Base-by-base conservation (phyloP, 495 filamentous ascomycete species). In the Talaromyces thailandensis region DNA sequence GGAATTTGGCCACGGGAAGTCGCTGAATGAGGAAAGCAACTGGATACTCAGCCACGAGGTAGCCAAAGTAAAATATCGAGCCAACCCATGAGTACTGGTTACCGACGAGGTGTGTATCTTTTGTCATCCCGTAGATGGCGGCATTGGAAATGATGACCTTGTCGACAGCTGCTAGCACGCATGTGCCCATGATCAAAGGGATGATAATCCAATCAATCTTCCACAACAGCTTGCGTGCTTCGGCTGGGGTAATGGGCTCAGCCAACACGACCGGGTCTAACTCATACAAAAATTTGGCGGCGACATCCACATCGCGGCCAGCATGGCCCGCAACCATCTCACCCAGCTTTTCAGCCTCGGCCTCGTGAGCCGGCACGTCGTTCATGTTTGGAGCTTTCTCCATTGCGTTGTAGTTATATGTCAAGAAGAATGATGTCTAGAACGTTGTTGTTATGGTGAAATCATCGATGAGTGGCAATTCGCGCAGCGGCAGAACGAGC, bases 1-100 rank as follows among this genome's bases (percentile, higher is more conserved):
- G 74, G 53, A 83, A 79, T 56, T 81, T 83, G n/a, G 76, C 83
- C 7, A 79, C 71, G 0, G 82, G 82, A 0, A 83, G 70, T 32
- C 81, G 77, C 63, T 84, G 82, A 24, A 86, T 69, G 8, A 80
- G 66, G 59, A 80, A 76, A 8, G 79, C 81, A 0, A 78, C 77
- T 5, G 80, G 81, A 64, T 74, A 82, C 66, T 84, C 81, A 9
- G 79, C 77, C 48, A 84, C 60, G 16, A 86, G 66, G 63, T 71
- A 73, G 58, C 81, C 83, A 53, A 86, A 82, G 29, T 66, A 70
- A 28, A 70, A 69, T 28, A 64, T 59, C 8, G 62, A 65, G 23
- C 66, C 66, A 29, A 70, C 61, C 69, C 68, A 70, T 1, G 64
- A 69, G 56, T 74, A 71, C 35, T 68, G 64, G 35, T 70, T 56